Evolutionary conservation across 495 filamentous ascomycete species (phyloP).

Genomic region (Acidomyces sp.): DNA sequence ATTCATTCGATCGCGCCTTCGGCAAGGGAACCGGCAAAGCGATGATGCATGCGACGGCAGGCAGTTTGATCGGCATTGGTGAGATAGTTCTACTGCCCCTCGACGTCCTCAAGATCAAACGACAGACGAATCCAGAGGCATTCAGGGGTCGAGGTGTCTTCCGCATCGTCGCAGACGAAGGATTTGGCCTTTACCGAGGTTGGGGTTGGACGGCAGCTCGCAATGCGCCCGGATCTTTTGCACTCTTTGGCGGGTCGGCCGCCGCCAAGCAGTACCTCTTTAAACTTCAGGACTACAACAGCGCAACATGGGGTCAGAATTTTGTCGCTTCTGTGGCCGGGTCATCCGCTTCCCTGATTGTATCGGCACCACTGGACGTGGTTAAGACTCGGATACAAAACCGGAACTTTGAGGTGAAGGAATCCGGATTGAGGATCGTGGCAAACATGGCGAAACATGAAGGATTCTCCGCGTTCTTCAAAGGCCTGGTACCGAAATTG

Average conservation of each 20-base stretch:
- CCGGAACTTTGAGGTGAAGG: constrained; percentile 94
- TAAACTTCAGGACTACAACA: constrained; percentile 80
- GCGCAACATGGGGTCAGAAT: constrained; percentile 88
- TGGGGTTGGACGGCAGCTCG: constrained; percentile 96
- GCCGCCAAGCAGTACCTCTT: constrained; percentile 95
- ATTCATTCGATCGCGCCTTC: constrained; percentile 74
- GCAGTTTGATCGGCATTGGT: constrained; percentile 89
- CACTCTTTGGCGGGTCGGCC: constrained; percentile 97
- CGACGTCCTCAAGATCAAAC: constrained; percentile 98
- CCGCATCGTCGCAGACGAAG: constrained; percentile 82
- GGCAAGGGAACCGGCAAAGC: constrained; percentile 96
- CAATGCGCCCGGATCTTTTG: constrained; percentile 94
- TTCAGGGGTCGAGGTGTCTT: constrained; percentile 89
- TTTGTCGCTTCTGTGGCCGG: constrained; percentile 93
- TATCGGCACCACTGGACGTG: constrained; percentile 92
- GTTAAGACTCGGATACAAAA: constrained; percentile 99
- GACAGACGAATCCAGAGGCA: constrained; percentile 96
- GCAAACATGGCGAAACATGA: constrained; percentile 85
- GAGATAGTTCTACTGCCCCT: constrained; percentile 91
- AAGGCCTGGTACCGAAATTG: constrained; percentile 91
- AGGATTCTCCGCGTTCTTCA: constrained; percentile 81
- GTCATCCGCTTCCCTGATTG: constrained; percentile 79
- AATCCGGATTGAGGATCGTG: constrained; percentile 81
- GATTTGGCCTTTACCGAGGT: constrained; percentile 88
- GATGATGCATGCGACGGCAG: constrained; percentile 91